Base-by-base conservation (phyloP, 2,329 filamentous ascomycete species). In the Venturia oleaginea region DNA sequence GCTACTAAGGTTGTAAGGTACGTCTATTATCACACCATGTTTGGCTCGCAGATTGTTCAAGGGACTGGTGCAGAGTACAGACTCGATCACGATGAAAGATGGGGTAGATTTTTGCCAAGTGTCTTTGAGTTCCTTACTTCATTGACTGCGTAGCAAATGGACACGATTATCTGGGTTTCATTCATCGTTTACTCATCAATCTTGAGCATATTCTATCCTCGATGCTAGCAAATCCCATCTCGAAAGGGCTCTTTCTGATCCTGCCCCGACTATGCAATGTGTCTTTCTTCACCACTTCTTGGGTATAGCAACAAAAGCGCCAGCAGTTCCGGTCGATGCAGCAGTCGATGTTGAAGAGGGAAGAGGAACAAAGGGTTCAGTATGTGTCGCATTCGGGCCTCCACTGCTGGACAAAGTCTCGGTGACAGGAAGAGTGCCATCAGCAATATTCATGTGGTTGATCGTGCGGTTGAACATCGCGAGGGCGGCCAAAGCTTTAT, bases 401-500 rank as follows among this genome's bases (percentile, higher is more conserved):
- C 51, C 51, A 27, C 51, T 55, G 51, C 51, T 55, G 4, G 51
- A 34, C 27, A 55, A 68, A 19, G 73, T 72, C 4, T 68, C 71
- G 3, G 75, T 76, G 6, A 78, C 72, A 22, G 66, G 63, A 64
- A 71, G 61, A 27, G 67, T 69, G 11, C 76, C 76, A 30, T 71
- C 71, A 5, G 76, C 75, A 17, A 77, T 70, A 38, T 76, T 70
- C 38, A 71, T 69, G 59, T 74, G 70, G 59, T 70, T 70, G 30
- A 78, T 64, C 0, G 75, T 74, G 51, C 74, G 71, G 63, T 74
- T 74, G 69, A 76, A 76, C 62, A 74, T 69, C 7, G 72, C 73
- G 22, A 78, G 66, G 0, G 72, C 66, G 11, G 74, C 76, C 22
- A 72, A 63, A 19, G 74, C 54, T 63, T 24, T 34, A 19, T 34